Evolutionary conservation across 2,329 filamentous ascomycete genomes (phyloP).

Genomic region (Fusarium xylarioides): DNA sequence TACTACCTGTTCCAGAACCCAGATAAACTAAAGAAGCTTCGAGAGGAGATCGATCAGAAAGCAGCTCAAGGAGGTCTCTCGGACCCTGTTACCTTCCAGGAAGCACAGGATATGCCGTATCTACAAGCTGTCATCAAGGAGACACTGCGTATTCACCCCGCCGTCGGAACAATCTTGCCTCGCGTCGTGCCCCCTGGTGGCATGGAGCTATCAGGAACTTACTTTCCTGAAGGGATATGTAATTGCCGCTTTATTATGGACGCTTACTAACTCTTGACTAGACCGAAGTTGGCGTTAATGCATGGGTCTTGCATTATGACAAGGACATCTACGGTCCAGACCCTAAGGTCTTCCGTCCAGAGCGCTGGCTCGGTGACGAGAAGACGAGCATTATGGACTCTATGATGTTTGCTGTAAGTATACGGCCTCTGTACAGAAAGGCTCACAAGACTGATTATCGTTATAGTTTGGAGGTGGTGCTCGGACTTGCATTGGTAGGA

Average conservation of each 20-base stretch:
- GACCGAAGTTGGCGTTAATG: neutral
- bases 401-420: neutral
- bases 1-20: neutral
- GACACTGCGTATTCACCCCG: neutral
- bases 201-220: neutral
- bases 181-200: neutral
- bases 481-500: neutral
- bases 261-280: neutral
- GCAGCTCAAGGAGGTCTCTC: neutral
- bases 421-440: neutral
- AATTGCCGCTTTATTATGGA: neutral
- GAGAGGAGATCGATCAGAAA: neutral
- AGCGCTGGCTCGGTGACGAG: neutral
- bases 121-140: neutral
- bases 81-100: neutral
- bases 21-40: neutral
- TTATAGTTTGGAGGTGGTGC: neutral
- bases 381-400: neutral
- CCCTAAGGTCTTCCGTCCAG: neutral
- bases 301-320: neutral
- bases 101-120: neutral
- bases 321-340: neutral
- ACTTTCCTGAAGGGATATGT: neutral
- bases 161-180: neutral
- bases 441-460: neutral